Evolutionary conservation across 2,329 filamentous ascomycete species (phyloP).

Genomic region (Pestalotiopsis fici): DNA sequence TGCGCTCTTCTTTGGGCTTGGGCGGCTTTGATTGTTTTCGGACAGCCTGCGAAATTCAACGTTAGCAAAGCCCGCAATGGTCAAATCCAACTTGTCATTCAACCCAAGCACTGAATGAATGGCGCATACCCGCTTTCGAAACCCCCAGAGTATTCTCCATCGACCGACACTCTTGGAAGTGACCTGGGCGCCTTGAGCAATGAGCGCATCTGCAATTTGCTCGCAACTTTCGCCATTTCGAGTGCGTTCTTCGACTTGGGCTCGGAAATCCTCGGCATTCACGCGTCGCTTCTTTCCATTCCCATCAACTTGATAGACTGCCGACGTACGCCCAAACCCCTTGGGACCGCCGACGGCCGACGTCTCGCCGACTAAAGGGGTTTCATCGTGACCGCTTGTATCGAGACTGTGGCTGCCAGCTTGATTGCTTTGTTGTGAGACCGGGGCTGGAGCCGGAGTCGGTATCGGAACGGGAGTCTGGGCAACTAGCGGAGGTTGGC

Average conservation of each 20-base stretch:
- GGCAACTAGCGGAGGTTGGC: background rate
- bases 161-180: conserved; percentile 19
- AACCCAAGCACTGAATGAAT: no score
- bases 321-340: conserved; percentile 2
- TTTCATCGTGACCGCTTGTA: background rate
- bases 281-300: background rate
- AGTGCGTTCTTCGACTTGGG: conserved; percentile 16
- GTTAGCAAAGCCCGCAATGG: background rate
- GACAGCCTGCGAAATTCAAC: conserved; percentile 10
- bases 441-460: background rate
- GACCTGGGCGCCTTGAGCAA: conserved; percentile 15
- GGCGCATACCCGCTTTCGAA: conserved; percentile 16
- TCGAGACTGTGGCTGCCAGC: background rate
- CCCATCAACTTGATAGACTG: background rate
- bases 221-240: conserved; percentile 20
- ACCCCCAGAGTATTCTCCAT: conserved; percentile 18
- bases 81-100: background rate
- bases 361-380: background rate
- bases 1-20: conserved; percentile 12
- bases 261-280: conserved; percentile 16
- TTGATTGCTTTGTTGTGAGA: no score
- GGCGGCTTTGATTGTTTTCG: conserved; percentile 16
- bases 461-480: background rate
- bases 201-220: conserved; percentile 17
- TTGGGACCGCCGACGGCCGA: background rate